These are phyloP conservation scores for Sporothrix euskadiensis DNA, from an alignment of 2,329 filamentous ascomycete genomes.

Conservation along the genomic window DNA sequence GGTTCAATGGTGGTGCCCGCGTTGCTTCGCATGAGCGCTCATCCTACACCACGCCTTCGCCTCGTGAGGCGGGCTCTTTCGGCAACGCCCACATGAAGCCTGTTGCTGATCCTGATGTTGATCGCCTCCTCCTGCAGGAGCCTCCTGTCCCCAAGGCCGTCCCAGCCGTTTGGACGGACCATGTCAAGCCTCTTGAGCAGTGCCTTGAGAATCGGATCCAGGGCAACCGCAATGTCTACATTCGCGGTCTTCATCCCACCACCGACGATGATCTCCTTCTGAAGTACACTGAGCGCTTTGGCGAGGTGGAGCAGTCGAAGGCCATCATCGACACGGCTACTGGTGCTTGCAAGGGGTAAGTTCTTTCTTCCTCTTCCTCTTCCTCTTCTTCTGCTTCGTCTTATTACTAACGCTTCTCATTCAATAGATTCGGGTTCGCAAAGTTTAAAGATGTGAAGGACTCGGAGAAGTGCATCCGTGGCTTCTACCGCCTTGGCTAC, in stretches of 20 bases:
- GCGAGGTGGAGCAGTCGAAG: slow-evolving; percentile 93
- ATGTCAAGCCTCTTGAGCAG: slow-evolving; percentile 86
- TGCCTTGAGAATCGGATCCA: slow-evolving; percentile 88
- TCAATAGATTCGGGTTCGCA: slow-evolving; percentile 85
- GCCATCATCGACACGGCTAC: slow-evolving; percentile 96
- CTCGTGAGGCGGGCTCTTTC: slow-evolving; percentile 54
- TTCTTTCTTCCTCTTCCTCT: slow-evolving; percentile 26
- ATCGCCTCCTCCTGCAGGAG: slow-evolving; percentile 69
- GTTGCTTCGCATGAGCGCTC: slow-evolving; percentile 62
- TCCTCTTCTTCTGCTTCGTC: not conserved
- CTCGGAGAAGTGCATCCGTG: slow-evolving; percentile 93
- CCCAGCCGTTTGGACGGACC: slow-evolving; percentile 83
- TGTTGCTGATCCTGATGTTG: slow-evolving; percentile 53
- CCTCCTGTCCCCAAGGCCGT: slow-evolving; percentile 85
- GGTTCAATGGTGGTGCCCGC: slow-evolving; percentile 58
- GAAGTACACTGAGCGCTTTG: slow-evolving; percentile 82
- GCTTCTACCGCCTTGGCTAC: slow-evolving; percentile 91
- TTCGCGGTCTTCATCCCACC: slow-evolving; percentile 90
- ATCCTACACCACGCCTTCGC: slow-evolving; percentile 66
- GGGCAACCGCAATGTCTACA: slow-evolving; percentile 97
- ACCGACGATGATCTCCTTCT: slow-evolving; percentile 89
- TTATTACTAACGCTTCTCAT: not conserved
- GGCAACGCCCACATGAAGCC: slow-evolving; percentile 45
- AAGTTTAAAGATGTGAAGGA: slow-evolving; percentile 87
- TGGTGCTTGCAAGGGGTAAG: slow-evolving; percentile 92